Conservation (phyloP, 2,329 filamentous ascomycete species). For the Cladosporium sp. region DNA sequence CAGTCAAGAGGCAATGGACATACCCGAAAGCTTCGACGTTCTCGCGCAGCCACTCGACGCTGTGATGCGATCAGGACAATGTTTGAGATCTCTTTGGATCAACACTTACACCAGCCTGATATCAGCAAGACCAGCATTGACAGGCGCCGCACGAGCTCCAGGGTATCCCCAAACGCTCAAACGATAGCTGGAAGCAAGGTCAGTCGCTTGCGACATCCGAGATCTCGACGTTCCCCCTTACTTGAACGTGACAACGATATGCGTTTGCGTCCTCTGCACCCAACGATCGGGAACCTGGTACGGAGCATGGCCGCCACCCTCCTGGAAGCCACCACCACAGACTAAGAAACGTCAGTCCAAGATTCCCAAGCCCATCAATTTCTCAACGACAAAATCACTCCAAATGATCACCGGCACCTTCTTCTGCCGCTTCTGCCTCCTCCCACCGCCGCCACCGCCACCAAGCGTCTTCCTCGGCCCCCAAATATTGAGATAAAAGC, state of each 20-base stretch:
- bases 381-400: constrained; percentile 1
- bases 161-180: constrained; percentile 26
- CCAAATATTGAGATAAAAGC: constrained; percentile 49
- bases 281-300: constrained; percentile 46
- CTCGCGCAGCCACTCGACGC: constrained; percentile 24
- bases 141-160: constrained; percentile 17
- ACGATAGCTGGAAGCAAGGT: constrained; percentile 20
- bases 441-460: not conserved
- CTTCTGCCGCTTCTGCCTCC: not conserved
- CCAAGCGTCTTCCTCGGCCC: constrained; percentile 32
- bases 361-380: not conserved
- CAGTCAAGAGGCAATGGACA: not conserved
- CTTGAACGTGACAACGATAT: constrained; percentile 43
- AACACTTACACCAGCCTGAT: constrained; percentile 22
- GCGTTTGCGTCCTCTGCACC: constrained; percentile 42
- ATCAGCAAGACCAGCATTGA: constrained; percentile 25
- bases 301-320: constrained; percentile 45
- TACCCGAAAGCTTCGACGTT: constrained; percentile 25
- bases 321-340: constrained; percentile 46
- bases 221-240: not conserved
- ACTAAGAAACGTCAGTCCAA: constrained; percentile 40
- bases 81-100: not conserved
- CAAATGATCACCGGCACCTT: constrained; percentile 11
- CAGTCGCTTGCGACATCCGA: not conserved
- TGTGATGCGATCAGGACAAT: not conserved